A percentile compares a stretch with the other conserved stretches of the same genome.
phyloP scores from a whole-genome alignment of 176 grass and related monocot genomes.

The Elaeis guineensis region DNA sequence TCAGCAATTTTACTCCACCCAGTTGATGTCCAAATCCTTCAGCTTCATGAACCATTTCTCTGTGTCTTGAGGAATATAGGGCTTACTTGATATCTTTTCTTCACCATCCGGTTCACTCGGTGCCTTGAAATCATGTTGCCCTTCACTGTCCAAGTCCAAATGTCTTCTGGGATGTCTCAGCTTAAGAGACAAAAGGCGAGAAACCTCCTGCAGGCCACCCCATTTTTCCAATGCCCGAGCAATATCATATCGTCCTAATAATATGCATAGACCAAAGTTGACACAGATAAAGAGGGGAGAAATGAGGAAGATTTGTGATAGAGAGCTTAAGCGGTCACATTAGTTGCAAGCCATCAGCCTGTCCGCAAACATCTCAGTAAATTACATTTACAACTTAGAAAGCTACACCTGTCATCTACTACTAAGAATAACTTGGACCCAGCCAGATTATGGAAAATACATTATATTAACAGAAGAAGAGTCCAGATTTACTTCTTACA shows the following conservation, averaged over 20 bases:
- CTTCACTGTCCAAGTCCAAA: constrained; percentile 24
- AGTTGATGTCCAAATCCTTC: constrained; percentile 70
- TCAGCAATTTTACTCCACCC: constrained; percentile 32
- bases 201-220: constrained; percentile 88
- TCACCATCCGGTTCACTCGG: constrained; percentile 3
- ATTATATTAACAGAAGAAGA: too few relatives aligned
- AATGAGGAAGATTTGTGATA: too few relatives aligned
- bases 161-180: constrained; percentile 41
- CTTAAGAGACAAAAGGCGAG: constrained; percentile 66
- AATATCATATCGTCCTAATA: constrained; percentile 75
- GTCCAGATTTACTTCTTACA: too few relatives aligned
- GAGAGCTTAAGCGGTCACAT: too few relatives aligned
- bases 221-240: constrained; percentile 91
- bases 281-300: too few relatives aligned
- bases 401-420: too few relatives aligned
- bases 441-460: too few relatives aligned
- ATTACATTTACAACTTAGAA: too few relatives aligned
- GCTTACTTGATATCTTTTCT: constrained; percentile 24
- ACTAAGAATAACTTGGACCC: too few relatives aligned
- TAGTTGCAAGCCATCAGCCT: too few relatives aligned
- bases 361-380: too few relatives aligned
- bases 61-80: constrained; percentile 22
- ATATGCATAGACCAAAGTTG: constrained; percentile 1
- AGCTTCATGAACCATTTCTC: constrained; percentile 69
- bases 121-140: constrained; percentile 20